Evolutionary conservation across 2,329 filamentous ascomycete genomes (phyloP).

Genomic region (Cytospora leucostoma): DNA sequence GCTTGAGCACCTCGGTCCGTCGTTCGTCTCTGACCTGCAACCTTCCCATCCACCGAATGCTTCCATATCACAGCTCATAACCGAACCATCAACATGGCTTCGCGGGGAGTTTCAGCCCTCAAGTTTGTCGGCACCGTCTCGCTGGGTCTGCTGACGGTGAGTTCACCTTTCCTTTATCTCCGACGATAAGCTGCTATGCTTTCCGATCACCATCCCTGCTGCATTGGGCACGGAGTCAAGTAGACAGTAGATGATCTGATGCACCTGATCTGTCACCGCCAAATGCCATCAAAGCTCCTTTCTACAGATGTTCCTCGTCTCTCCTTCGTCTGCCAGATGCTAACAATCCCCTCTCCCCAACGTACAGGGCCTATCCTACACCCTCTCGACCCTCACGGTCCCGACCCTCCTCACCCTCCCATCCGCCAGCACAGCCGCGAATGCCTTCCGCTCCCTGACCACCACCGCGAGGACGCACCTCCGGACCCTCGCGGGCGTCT

Average conservation of each 20-base stretch:
- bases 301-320: background rate
- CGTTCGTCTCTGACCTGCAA: too few species aligned
- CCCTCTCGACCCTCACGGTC: conserved; percentile 74
- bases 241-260: background rate
- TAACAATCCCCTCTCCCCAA: conserved; percentile 14
- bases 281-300: background rate
- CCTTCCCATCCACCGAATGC: conserved; percentile 14
- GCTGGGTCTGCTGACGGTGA: conserved; percentile 83
- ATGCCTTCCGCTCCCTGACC: conserved; percentile 69
- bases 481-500: conserved; percentile 66
- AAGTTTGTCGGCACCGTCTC: conserved; percentile 94
- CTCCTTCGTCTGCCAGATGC: background rate
- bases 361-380: conserved; percentile 81
- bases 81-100: conserved; percentile 55
- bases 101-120: conserved; percentile 71
- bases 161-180: conserved; percentile 37
- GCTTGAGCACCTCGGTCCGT: too few species aligned
- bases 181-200: background rate
- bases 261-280: background rate
- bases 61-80: conserved; percentile 14
- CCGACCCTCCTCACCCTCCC: conserved; percentile 81
- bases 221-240: background rate
- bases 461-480: conserved; percentile 65
- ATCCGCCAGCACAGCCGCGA: conserved; percentile 69
- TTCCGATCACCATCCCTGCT: background rate